Percentiles rank a stretch among this genome's conserved stretches.
Evolutionary conservation across 192 early-diverging fungal genomes (phyloP).

Genomic region (Coemansia nantahalensis): DNA sequence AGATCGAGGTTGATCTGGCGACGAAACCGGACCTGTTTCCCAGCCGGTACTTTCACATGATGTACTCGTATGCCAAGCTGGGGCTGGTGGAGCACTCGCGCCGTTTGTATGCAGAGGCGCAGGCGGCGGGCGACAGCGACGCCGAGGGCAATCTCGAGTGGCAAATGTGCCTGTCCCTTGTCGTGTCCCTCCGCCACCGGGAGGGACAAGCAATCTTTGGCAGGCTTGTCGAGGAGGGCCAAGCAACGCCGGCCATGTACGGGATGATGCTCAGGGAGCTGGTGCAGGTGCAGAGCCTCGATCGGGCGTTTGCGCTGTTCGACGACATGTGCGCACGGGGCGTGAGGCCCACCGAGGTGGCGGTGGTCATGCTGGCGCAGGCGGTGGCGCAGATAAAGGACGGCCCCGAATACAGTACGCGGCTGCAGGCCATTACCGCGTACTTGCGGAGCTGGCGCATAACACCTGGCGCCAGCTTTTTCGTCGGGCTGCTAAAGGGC

Average conservation of each 20-base stretch:
- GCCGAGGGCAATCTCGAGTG: conserved; percentile 4
- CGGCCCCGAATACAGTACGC: conserved; percentile 1
- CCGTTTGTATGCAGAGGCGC: conserved; percentile 20
- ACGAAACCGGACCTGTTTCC: conserved; percentile 11
- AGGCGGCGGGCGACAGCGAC: neutral
- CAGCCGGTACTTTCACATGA: conserved; percentile 2
- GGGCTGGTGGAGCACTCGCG: conserved; percentile 25
- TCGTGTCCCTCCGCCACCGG: conserved; percentile 24
- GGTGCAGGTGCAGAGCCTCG: conserved; percentile 15
- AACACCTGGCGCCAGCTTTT: conserved; percentile 15
- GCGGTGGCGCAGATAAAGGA: conserved; percentile 17
- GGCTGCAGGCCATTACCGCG: conserved; percentile 16
- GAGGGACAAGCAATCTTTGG: conserved; percentile 34
- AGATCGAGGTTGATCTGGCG: conserved; percentile 28
- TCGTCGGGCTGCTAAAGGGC: conserved; percentile 27
- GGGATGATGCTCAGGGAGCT: conserved; percentile 22
- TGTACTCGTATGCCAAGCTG: conserved; percentile 30
- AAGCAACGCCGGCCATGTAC: conserved; percentile 17
- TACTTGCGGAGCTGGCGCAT: conserved; percentile 35
- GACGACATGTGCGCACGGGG: conserved; percentile 11
- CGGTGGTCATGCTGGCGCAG: conserved; percentile 16
- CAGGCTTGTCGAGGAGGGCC: conserved; percentile 8
- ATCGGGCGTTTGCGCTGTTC: conserved; percentile 28
- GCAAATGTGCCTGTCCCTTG: conserved; percentile 33
- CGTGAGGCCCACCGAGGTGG: neutral